phyloP scores from a whole-genome alignment of 345 rosid species.

The Eucalyptus regnans region DNA sequence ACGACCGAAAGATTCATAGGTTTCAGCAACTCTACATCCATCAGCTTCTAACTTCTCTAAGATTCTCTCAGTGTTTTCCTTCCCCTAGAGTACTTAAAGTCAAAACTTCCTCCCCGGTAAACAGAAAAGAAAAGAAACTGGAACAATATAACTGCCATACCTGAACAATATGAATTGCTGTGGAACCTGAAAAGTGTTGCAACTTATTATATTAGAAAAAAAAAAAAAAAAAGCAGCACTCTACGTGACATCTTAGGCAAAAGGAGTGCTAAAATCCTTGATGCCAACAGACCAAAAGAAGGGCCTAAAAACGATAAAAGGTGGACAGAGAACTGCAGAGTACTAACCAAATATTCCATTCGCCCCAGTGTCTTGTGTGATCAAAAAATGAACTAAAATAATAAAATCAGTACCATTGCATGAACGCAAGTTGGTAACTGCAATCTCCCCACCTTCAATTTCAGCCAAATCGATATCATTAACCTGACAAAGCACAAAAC shows the following conservation, averaged over 20 bases:
- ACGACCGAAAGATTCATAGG: conserved; percentile 31
- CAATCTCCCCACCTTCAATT: conserved; percentile 46
- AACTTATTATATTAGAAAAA: neutral
- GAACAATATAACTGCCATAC: conserved; percentile 1
- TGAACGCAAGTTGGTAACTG: conserved; percentile 46
- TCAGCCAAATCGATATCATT: conserved; percentile 46
- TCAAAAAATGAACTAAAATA: conserved; percentile 26
- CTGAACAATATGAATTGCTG: conserved; percentile 17
- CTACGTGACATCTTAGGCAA: neutral
- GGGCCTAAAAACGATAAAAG: neutral
- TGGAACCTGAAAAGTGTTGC: conserved; percentile 11
- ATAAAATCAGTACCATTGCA: conserved; percentile 47
- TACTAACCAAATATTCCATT: neutral
- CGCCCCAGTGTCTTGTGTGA: neutral
- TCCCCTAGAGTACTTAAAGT: conserved; percentile 21
- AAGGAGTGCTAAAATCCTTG: accelerated
- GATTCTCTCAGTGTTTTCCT: conserved; percentile 51
- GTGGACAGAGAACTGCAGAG: neutral
- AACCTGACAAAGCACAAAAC: conserved; percentile 20
- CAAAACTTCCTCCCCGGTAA: neutral
- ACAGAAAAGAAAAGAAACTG: neutral
- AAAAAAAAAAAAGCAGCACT: neutral
- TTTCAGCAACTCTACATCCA: conserved; percentile 26
- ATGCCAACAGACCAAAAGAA: neutral
- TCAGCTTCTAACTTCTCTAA: conserved; percentile 26